Base-by-base conservation (phyloP, 2,329 filamentous ascomycete species). In the Tolypocladium paradoxum region DNA sequence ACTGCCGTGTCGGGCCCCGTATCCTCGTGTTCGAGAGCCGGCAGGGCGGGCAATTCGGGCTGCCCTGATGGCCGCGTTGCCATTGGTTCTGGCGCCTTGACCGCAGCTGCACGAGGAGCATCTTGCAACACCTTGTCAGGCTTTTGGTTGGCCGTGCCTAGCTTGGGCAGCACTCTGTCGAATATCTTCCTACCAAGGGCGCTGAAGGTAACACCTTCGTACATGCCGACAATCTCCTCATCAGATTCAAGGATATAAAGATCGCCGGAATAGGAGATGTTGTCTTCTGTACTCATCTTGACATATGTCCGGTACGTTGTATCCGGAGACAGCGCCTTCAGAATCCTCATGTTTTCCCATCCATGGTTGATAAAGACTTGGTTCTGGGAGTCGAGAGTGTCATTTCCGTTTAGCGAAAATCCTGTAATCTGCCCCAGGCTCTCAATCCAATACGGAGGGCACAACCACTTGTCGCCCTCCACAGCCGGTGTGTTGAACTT, bases 101-200 rank as follows among this genome's bases (percentile, higher is more conserved):
- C 48, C 14, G 33, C 12, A n/a, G 14, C 27, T 11, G 31, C 31
- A 50, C 29, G 43, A 37, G 37, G 20, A 46, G 33, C 12, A 14
- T 40, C 16, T 33, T 36, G 12, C 29, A 22, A 5, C 4, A 22
- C 38, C n/a, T 43, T 43, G n/a, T 27, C 38, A 5, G 20, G n/a
- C 7, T 9, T 43, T 43, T 22, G 35, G 9, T 11, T n/a, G 18
- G 49, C 33, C 14, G 22, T 24, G 14, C 16, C 38, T 2, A 20
- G 6, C 16, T 12, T 45, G 8, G 84, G 84, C 55, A 87, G 69
- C 64, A 88, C 77, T 60, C 82, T 76, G 70, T 87, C 84, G 56
- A 87, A 72, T 24, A 84, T 73, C 61, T 79, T 79, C 61, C 84
- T 82, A 40, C 83, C 82, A 51, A 86, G 83, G 61, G 34, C 79